Evolutionary conservation across 2,329 filamentous ascomycete species (phyloP).

Genomic region (Myrmaecium sp.): DNA sequence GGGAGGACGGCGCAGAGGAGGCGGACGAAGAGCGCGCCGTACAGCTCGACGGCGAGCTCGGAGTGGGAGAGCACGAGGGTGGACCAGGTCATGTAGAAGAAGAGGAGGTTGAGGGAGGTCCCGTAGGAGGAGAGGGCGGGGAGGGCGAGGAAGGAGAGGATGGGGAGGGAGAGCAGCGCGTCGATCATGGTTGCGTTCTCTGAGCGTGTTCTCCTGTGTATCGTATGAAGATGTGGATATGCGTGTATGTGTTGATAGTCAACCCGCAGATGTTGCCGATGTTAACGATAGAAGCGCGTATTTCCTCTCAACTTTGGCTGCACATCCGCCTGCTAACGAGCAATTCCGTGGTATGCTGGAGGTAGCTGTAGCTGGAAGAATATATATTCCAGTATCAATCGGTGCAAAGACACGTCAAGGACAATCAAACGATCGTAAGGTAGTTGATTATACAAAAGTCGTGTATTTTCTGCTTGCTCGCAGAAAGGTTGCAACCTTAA

Average conservation of each 20-base stretch:
- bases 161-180: slow-evolving; percentile 17
- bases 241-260: background rate
- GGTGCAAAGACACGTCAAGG: no score
- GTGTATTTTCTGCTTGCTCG: no score
- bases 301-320: no score
- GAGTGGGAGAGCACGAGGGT: slow-evolving; percentile 65
- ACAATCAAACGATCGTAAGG: no score
- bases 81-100: slow-evolving; percentile 84
- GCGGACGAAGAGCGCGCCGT: slow-evolving; percentile 52
- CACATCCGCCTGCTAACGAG: no score
- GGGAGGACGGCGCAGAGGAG: slow-evolving; percentile 56
- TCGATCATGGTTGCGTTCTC: slow-evolving; percentile 3
- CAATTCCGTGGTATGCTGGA: no score
- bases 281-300: no score
- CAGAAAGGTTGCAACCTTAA: no score
- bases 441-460: no score
- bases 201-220: background rate
- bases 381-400: no score
- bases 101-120: slow-evolving; percentile 68
- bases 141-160: slow-evolving; percentile 49
- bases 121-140: slow-evolving; percentile 47
- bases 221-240: background rate
- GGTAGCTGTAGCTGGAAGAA: no score
- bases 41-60: slow-evolving; percentile 56
- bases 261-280: no score